phyloP scores from a whole-genome alignment of 106 monocot genomes.

The Acorus gramineus region DNA sequence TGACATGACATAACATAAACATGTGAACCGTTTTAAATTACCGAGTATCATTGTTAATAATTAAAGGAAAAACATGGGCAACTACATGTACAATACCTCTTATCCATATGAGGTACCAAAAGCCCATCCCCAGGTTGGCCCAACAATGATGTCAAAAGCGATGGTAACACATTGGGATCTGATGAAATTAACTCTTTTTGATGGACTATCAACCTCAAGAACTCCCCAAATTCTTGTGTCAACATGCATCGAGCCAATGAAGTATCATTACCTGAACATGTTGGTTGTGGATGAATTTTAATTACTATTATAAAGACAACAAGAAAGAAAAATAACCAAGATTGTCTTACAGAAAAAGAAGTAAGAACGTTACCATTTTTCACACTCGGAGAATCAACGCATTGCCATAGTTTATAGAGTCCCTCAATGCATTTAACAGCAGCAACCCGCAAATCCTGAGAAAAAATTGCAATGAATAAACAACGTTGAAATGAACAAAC shows the following conservation, averaged over 20 bases:
- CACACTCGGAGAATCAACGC: slow-evolving; percentile 31
- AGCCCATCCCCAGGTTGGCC: slow-evolving; percentile 27
- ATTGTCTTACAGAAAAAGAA: neutral
- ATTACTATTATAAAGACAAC: neutral
- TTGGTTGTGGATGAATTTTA: neutral
- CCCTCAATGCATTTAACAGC: slow-evolving; percentile 58
- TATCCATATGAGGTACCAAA: slow-evolving; percentile 35
- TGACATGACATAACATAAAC: neutral
- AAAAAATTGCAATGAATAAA: slow-evolving; percentile 7
- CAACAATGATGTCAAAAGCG: slow-evolving; percentile 58
- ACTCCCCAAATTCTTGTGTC: slow-evolving; percentile 40
- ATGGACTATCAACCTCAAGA: slow-evolving; percentile 42
- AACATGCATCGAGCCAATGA: slow-evolving; percentile 21
- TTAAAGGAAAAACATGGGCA: neutral
- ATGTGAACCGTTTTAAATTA: neutral
- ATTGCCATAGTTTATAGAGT: slow-evolving; percentile 41
- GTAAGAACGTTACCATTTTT: slow-evolving; percentile 49
- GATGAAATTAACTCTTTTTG: slow-evolving; percentile 70
- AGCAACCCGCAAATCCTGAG: slow-evolving; percentile 61
- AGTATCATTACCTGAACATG: slow-evolving; percentile 47
- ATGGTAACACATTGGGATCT: slow-evolving; percentile 57
- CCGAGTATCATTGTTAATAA: neutral
- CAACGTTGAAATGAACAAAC: neutral
- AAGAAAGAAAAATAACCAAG: neutral
- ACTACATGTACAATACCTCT: slow-evolving; percentile 32